phyloP scores from a whole-genome alignment of 2,329 filamentous ascomycete genomes.

The Hypoxylon sp. region DNA sequence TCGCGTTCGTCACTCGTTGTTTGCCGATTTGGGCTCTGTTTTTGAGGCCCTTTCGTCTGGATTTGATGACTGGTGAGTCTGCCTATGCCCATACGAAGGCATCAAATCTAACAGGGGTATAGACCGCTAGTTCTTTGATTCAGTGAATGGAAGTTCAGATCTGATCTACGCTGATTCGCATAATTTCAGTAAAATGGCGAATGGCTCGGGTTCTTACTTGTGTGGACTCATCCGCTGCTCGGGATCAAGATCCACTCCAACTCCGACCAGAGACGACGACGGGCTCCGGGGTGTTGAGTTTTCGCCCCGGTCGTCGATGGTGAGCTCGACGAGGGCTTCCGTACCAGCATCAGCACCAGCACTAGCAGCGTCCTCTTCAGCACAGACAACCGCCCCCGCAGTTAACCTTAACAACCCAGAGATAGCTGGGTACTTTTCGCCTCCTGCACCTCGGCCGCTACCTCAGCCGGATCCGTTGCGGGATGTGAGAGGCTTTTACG shows the following conservation, averaged over 20 bases:
- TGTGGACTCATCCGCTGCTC: constrained; percentile 36
- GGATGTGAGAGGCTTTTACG: constrained; percentile 48
- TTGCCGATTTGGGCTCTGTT: neutral
- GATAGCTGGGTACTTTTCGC: constrained; percentile 48
- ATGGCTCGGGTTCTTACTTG: constrained; percentile 23
- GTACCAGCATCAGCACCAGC: neutral
- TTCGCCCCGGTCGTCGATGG: constrained; percentile 44
- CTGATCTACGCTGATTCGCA: neutral
- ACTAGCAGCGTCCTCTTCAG: neutral
- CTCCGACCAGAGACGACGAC: constrained; percentile 13
- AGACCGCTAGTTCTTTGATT: constrained; percentile 1
- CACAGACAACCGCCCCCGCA: constrained; percentile 4
- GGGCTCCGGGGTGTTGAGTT: constrained; percentile 46
- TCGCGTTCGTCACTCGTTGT: constrained; percentile 18
- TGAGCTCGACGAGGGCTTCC: constrained; percentile 37
- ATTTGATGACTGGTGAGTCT: constrained; percentile 11
- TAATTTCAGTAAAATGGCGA: constrained; percentile 26
- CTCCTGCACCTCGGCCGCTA: constrained; percentile 23
- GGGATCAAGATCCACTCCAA: constrained; percentile 23
- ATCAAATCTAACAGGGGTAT: constrained; percentile 8
- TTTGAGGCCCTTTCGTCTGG: constrained; percentile 1
- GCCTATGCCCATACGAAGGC: neutral
- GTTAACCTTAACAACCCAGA: constrained; percentile 40
- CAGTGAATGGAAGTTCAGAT: neutral
- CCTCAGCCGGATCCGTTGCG: constrained; percentile 18